Evolutionary conservation across 192 early-diverging fungal species (phyloP), one percentile per base, ranked within the genome.

Genomic region (Coemansia sp.): DNA sequence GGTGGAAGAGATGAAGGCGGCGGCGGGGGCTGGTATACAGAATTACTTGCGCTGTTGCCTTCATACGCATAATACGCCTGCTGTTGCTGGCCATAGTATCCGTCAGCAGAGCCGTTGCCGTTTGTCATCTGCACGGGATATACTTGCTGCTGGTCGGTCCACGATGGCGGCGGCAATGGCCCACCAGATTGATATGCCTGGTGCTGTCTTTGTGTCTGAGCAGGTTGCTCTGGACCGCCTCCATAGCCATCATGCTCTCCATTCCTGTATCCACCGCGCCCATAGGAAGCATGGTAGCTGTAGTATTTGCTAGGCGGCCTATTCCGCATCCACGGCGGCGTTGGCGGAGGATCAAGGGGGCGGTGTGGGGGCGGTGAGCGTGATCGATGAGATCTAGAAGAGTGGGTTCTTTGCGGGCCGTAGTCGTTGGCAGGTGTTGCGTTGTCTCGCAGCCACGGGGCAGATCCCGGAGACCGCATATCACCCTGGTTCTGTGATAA

Each of bases 241-340:
- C 59, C 45, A 29, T 33, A 40, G 20, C 23, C 11, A 20, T n/a
- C 38, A 62, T 46, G 33, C 42, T 38, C 50, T 19, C 8, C 50
- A 23, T 52, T 59, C 35, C 46, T 42, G n/a, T 38, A 7, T 11
- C 50, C 50, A 55, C 17, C 22, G 43, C n/a, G 17, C 40, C 61
- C 8, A 52, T 62, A 62, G 34, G 59, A 65, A 23, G 48, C 32
- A 35, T 71, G 63, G 58, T 45, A 71, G 48, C 58, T 61, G 48
- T 66, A 60, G 17, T 70, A 66, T 22, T 74, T 64, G 29, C 66
- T 60, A 19, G 69, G 56, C 60, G 58, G 70, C 11, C 61, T 55
- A 43, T 62, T 65, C 5, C 66, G 66, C 20, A 74, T 65, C 73
- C 78, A 75, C 8, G 73, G 78, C 59, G 78, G 73, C 14, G 73